phyloP scores from a whole-genome alignment of 2,329 filamentous ascomycete genomes.

The Hypoxylon sp. region DNA sequence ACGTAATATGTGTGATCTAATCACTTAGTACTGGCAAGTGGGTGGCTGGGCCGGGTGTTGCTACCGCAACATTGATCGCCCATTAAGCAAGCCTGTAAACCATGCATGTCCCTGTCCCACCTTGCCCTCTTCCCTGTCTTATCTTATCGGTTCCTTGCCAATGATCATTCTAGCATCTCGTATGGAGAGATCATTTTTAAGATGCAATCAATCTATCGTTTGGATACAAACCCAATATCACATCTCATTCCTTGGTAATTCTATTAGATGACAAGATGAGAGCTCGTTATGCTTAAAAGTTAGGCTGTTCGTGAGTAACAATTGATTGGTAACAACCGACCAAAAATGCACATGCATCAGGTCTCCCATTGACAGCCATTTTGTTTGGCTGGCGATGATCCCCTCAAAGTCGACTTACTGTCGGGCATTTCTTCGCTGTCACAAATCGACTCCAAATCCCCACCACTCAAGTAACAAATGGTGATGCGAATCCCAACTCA shows the following conservation, averaged over 20 bases:
- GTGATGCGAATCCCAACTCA: slow-evolving; percentile 13
- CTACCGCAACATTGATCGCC: slow-evolving; percentile 35
- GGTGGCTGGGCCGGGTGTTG: slow-evolving; percentile 35
- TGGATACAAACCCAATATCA: slow-evolving; percentile 31
- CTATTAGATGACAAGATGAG: slow-evolving; percentile 4
- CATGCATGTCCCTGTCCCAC: slow-evolving; percentile 16
- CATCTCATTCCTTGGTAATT: slow-evolving; percentile 15
- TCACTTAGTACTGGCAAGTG: slow-evolving; percentile 6
- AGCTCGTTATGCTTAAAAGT: slow-evolving; percentile 8
- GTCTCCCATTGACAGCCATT: slow-evolving; percentile 16
- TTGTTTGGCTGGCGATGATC: slow-evolving; percentile 34
- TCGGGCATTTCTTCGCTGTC: slow-evolving; percentile 31
- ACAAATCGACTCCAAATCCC: slow-evolving; percentile 25
- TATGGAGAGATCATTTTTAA: background rate
- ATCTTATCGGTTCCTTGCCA: slow-evolving; percentile 29
- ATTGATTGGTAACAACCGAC: slow-evolving; percentile 25
- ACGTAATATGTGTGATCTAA: slow-evolving; percentile 30
- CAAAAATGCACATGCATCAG: slow-evolving; percentile 31
- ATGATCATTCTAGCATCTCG: background rate
- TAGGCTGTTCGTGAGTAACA: background rate
- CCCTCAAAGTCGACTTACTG: slow-evolving; percentile 16
- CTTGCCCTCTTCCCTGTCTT: slow-evolving; percentile 4
- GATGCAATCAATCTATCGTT: slow-evolving; percentile 3
- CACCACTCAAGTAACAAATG: slow-evolving; percentile 20
- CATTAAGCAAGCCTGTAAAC: slow-evolving; percentile 12